These are phyloP conservation scores for Sclerospora graminicola DNA, from an alignment of 352 stramenopile species.

Conservation along the genomic window DNA sequence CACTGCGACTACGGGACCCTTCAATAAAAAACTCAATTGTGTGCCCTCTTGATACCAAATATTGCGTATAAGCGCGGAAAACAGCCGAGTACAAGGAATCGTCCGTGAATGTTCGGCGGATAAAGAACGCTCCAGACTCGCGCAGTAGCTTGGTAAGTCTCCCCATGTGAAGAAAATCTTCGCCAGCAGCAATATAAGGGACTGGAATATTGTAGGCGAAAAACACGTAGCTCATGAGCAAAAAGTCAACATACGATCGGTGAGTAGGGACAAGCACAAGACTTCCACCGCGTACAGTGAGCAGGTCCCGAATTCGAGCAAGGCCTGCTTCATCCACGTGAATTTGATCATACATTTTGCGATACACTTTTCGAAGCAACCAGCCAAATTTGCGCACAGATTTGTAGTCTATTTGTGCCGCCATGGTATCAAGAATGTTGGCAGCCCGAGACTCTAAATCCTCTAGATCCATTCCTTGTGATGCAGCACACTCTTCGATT, in stretches of 20 bases:
- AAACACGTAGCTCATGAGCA: constrained; percentile 83
- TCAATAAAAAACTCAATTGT: constrained; percentile 85
- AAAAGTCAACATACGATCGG: constrained; percentile 78
- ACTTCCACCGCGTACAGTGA: constrained; percentile 36
- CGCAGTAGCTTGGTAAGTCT: constrained; percentile 51
- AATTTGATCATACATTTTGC: constrained; percentile 82
- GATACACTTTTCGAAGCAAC: constrained; percentile 73
- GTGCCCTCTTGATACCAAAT: constrained; percentile 59
- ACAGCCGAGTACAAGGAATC: constrained; percentile 64
- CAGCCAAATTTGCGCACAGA: constrained; percentile 69
- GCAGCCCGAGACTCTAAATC: constrained; percentile 50
- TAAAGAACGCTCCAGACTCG: constrained; percentile 70
- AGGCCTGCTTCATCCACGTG: constrained; percentile 76
- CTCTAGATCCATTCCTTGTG: constrained; percentile 22
- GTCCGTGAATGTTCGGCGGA: constrained; percentile 56
- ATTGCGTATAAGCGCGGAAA: constrained; percentile 79
- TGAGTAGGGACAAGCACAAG: constrained; percentile 81
- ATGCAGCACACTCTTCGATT: constrained; percentile 30
- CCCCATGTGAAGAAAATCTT: constrained; percentile 77
- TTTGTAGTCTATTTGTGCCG: constrained; percentile 63
- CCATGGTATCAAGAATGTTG: constrained; percentile 66
- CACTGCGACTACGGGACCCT: constrained; percentile 69
- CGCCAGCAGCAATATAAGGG: constrained; percentile 67
- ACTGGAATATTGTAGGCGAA: constrained; percentile 85
- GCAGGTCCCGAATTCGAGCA: constrained; percentile 50